phyloP scores from a whole-genome alignment of 2,329 filamentous ascomycete genomes.

The Coniochaeta prunicola region DNA sequence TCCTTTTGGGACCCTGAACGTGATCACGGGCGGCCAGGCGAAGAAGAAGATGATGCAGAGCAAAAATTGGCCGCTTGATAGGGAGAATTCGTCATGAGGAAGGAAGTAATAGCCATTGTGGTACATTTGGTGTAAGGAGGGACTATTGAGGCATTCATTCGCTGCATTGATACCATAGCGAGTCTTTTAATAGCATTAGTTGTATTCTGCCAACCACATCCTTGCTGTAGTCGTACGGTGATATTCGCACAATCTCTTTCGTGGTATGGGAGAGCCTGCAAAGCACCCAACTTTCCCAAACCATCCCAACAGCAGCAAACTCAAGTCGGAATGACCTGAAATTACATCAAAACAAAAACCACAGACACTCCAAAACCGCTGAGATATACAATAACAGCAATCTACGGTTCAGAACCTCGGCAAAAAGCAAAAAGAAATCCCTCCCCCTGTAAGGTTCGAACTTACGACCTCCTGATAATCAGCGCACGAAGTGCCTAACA shows the following conservation, averaged over 20 bases:
- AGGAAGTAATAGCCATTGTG: too few relatives aligned
- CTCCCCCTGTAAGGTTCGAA: background rate
- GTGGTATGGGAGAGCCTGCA: too few relatives aligned
- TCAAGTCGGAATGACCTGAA: too few relatives aligned
- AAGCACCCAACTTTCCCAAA: too few relatives aligned
- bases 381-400: too few relatives aligned
- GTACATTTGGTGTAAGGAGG: background rate
- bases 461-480: background rate
- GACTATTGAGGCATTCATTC: background rate
- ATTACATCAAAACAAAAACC: too few relatives aligned
- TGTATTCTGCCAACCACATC: background rate
- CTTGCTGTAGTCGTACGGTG: too few relatives aligned
- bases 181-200: background rate
- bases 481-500: background rate
- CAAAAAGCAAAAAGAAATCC: background rate
- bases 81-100: background rate
- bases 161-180: background rate
- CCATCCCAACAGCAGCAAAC: too few relatives aligned
- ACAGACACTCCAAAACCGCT: too few relatives aligned
- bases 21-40: background rate
- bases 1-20: slow-evolving; percentile 22
- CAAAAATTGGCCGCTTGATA: slow-evolving; percentile 4
- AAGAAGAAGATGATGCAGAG: slow-evolving; percentile 8
- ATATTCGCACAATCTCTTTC: too few relatives aligned
- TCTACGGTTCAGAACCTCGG: too few relatives aligned